Evolutionary conservation across 768 basidiomycete genomes (phyloP).

Genomic region (Pulveroboletus sp.): DNA sequence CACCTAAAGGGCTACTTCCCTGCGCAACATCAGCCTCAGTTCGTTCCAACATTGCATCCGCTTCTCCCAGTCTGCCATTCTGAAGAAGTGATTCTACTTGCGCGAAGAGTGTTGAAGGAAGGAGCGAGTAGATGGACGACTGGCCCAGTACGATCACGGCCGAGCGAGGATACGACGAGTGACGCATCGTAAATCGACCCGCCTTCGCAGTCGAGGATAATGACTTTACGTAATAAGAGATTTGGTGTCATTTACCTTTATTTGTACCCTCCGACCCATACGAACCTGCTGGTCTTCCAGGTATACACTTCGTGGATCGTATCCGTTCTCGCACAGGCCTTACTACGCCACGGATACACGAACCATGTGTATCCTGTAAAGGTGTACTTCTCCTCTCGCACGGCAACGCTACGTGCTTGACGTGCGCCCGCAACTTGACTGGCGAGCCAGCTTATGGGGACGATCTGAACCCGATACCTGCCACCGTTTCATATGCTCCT

Average conservation of each 20-base stretch:
- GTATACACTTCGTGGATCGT: too few species aligned
- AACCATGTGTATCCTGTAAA: too few species aligned
- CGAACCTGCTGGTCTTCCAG: too few species aligned
- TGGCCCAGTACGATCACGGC: slow-evolving; percentile 58
- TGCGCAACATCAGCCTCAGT: slow-evolving; percentile 36
- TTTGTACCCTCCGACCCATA: too few species aligned
- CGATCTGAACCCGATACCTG: too few species aligned
- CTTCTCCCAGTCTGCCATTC: slow-evolving; percentile 60
- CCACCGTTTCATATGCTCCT: too few species aligned
- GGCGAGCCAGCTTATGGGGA: too few species aligned
- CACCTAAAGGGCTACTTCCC: slow-evolving; percentile 4
- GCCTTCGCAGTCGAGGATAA: background rate
- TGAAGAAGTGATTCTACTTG: slow-evolving; percentile 68
- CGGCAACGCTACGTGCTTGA: too few species aligned
- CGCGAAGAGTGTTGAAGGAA: slow-evolving; percentile 66
- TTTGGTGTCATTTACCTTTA: background rate
- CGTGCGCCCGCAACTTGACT: background rate
- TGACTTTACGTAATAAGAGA: slow-evolving; percentile 12
- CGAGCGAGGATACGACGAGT: slow-evolving; percentile 56
- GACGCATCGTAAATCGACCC: slow-evolving; percentile 17
- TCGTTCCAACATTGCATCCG: slow-evolving; percentile 54
- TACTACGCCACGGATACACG: too few species aligned
- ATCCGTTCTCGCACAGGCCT: too few species aligned
- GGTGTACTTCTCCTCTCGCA: too few species aligned
- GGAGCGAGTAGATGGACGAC: slow-evolving; percentile 58